Evolutionary conservation across 345 rosid species (phyloP).

Genomic region (Citrus australasica): DNA sequence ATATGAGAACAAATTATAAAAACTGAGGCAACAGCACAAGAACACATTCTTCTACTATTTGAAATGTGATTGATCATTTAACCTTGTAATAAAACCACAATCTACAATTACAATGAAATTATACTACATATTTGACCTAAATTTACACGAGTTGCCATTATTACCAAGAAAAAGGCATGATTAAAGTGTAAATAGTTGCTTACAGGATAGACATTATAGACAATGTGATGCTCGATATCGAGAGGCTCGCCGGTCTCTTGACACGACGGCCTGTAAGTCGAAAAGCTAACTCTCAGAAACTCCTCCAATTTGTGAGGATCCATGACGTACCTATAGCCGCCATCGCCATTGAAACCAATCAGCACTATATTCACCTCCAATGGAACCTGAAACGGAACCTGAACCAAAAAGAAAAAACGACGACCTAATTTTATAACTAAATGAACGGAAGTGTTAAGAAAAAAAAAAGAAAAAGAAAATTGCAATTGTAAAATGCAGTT

Average conservation of each 20-base stretch:
- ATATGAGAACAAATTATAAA: neutral
- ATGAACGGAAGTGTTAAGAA: neutral
- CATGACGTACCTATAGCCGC: conserved; percentile 72
- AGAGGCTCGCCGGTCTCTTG: conserved; percentile 88
- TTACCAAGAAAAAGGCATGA: neutral
- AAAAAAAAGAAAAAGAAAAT: too few relatives aligned
- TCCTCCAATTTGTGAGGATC: conserved; percentile 80
- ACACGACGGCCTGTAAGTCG: conserved; percentile 78
- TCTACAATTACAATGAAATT: neutral
- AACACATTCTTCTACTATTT: neutral
- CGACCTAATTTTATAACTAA: neutral
- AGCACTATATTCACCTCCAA: conserved; percentile 88
- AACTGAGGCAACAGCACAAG: neutral
- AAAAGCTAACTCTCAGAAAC: conserved; percentile 71
- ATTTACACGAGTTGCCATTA: neutral
- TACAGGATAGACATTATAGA: conserved; percentile 79
- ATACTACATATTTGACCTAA: neutral
- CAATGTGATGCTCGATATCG: conserved; percentile 87
- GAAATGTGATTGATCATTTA: neutral
- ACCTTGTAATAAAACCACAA: neutral
- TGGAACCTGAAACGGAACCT: conserved; percentile 99
- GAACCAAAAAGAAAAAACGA: conserved; percentile 6
- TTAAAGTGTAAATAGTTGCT: conserved; percentile 25
- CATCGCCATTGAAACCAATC: conserved; percentile 83
- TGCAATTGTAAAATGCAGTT: neutral